Percentiles rank a stretch among this genome's conserved stretches.
These are phyloP conservation scores for Russula dissimulans DNA, from an alignment of 768 basidiomycete genomes.

Conservation along the genomic window DNA sequence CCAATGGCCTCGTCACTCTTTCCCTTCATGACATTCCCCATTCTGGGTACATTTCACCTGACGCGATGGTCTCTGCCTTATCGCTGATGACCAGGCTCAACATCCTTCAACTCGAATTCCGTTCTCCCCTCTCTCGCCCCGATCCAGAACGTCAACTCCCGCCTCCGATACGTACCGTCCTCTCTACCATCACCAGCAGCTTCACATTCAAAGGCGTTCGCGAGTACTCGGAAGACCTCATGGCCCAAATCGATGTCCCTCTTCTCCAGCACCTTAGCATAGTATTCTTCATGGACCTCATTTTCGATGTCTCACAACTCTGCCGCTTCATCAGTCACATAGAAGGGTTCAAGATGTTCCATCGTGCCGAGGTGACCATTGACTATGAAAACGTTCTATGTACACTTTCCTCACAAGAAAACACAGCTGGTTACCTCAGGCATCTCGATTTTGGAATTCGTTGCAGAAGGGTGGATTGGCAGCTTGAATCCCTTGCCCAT, in stretches of 20 bases:
- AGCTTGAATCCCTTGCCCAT: neutral
- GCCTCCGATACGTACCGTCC: neutral
- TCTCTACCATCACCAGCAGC: too few species aligned
- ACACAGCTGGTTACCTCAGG: neutral
- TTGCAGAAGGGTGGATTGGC: neutral
- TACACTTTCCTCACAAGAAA: too few species aligned
- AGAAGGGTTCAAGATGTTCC: neutral
- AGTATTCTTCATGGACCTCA: neutral
- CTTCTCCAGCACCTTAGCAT: neutral
- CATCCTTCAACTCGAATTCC: too few species aligned
- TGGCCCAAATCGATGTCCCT: neutral
- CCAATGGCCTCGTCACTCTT: neutral
- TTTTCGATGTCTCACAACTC: neutral
- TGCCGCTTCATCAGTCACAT: neutral
- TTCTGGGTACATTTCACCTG: neutral
- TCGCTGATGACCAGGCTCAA: neutral
- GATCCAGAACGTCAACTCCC: neutral
- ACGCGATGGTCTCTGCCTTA: neutral
- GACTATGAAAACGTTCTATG: neutral
- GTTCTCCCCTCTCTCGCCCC: neutral
- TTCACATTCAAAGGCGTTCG: neutral
- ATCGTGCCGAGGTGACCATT: neutral
- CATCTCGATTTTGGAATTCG: neutral
- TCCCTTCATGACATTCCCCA: neutral
- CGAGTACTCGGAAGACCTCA: neutral